Percentiles rank a stretch among this genome's conserved stretches.
These are phyloP conservation scores for Boletus insuetus DNA, from an alignment of 768 basidiomycete species.

Conservation along the genomic window DNA sequence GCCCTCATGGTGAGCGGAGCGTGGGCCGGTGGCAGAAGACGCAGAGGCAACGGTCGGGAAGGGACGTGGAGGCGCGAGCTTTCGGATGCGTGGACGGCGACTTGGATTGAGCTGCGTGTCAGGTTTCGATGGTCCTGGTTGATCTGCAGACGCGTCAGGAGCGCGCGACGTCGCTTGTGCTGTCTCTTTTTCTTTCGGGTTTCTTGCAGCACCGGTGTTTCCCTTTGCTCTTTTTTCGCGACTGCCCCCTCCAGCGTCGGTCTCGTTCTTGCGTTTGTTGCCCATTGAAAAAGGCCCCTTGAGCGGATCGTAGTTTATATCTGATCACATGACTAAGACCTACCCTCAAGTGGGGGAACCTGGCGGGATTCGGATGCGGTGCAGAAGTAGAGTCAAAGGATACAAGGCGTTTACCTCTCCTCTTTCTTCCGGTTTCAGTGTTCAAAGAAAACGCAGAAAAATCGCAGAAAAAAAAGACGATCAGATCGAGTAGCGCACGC, in stretches of 20 bases:
- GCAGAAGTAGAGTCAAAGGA: not conserved
- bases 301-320: not conserved
- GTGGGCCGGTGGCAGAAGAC: constrained; percentile 79
- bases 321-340: constrained; percentile 15
- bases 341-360: constrained; percentile 20
- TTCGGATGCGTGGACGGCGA: constrained; percentile 45
- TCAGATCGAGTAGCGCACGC: constrained; percentile 18
- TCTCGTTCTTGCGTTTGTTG: constrained; percentile 24
- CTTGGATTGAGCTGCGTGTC: constrained; percentile 3
- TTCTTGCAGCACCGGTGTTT: not conserved
- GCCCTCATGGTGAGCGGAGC: constrained; percentile 73
- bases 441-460: constrained; percentile 7
- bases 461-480: constrained; percentile 5
- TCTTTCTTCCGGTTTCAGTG: constrained; percentile 22
- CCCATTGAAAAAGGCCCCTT: constrained; percentile 5
- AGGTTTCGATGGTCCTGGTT: constrained; percentile 1
- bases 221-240: constrained; percentile 18
- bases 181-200: not conserved
- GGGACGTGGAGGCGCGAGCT: constrained; percentile 70
- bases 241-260: not conserved
- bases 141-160: constrained; percentile 1
- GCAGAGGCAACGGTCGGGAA: constrained; percentile 72
- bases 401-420: constrained; percentile 1
- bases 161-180: not conserved
- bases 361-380: constrained; percentile 14